Conservation (phyloP, 2,329 filamentous ascomycete genomes). For the Alternaria sp. region DNA sequence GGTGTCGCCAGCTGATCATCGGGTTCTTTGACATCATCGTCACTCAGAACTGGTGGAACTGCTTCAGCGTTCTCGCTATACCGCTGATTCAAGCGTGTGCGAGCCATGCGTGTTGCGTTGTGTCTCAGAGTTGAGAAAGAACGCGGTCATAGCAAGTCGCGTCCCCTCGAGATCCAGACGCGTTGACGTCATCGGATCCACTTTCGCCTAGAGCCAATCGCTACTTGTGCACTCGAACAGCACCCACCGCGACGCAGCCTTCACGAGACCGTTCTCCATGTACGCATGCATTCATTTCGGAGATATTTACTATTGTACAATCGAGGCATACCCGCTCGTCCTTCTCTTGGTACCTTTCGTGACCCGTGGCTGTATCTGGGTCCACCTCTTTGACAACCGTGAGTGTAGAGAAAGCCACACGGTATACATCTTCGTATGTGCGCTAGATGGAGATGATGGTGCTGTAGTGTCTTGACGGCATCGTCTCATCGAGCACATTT, state of each 20-base stretch:
- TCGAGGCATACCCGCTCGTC: not conserved
- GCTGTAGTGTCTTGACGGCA: not conserved
- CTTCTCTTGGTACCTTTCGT: not conserved
- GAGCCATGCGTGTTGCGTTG: conserved; percentile 15
- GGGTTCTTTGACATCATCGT: conserved; percentile 13
- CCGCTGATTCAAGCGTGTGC: conserved; percentile 18
- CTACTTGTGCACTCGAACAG: not conserved
- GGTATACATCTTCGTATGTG: not conserved
- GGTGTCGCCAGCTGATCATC: conserved; percentile 16
- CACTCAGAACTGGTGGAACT: conserved; percentile 1
- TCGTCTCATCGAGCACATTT: conserved; percentile 71
- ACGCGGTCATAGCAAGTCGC: not conserved
- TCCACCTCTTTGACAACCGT: not conserved
- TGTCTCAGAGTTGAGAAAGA: not conserved
- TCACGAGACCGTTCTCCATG: not conserved
- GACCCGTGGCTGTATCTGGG: not conserved
- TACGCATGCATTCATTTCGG: not conserved
- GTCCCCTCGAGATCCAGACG: not conserved
- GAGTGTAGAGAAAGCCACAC: not conserved
- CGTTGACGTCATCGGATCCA: conserved; percentile 11
- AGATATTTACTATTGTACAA: not conserved
- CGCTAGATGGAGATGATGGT: not conserved
- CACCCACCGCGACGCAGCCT: not conserved
- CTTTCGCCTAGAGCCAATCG: not conserved
- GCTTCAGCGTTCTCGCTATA: not conserved